Conservation (phyloP, 129 eudicot species). For the Flaveria trinervia region DNA sequence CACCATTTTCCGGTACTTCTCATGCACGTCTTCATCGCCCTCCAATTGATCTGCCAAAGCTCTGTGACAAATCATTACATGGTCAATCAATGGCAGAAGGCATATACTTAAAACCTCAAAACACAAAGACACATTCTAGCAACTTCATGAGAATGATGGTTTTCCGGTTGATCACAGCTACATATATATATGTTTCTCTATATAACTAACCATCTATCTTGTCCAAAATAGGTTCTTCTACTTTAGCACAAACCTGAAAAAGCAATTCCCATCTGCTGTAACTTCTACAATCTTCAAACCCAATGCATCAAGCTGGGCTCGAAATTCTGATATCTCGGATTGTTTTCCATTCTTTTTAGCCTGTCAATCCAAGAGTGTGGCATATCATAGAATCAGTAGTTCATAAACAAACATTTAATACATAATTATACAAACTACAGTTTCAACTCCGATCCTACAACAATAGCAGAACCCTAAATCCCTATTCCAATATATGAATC, state of each 20-base stretch:
- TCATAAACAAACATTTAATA: background rate
- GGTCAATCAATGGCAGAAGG: constrained; percentile 15
- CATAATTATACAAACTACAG: background rate
- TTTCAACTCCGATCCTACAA: constrained; percentile 2
- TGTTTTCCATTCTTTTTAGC: constrained; percentile 66
- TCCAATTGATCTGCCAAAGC: constrained; percentile 94
- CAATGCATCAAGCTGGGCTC: constrained; percentile 73
- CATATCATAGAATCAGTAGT: background rate
- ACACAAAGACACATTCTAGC: background rate
- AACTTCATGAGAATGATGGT: background rate
- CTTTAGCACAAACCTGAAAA: constrained; percentile 74
- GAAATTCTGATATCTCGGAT: constrained; percentile 63
- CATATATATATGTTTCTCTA: background rate
- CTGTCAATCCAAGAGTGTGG: constrained; percentile 38
- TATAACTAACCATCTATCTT: background rate
- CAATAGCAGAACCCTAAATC: constrained; percentile 9
- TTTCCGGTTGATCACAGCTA: background rate
- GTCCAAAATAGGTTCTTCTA: background rate
- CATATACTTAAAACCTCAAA: background rate
- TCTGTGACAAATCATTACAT: constrained; percentile 40
- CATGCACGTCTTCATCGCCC: constrained; percentile 81
- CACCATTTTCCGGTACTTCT: constrained; percentile 76
- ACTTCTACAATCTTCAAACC: constrained; percentile 75
- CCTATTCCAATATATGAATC: constrained; percentile 2
- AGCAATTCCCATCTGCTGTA: constrained; percentile 93